Percentiles rank a stretch among this genome's conserved stretches.
Conservation (phyloP, 1,284 basidiomycete genomes). For the Ganoderma lingzhi region DNA sequence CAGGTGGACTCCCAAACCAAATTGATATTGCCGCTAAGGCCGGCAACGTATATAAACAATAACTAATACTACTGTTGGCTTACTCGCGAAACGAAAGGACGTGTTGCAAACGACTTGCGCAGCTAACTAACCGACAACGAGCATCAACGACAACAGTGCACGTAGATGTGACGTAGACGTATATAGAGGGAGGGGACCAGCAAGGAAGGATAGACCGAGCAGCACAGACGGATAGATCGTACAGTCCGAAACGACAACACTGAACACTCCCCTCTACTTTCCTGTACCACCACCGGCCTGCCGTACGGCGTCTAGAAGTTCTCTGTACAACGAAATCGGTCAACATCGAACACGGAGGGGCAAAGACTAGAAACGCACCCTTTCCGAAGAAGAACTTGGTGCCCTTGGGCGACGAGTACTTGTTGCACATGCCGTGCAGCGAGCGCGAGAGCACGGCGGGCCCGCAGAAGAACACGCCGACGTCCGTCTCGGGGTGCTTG, state of each 20-base stretch:
- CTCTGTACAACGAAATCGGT: conserved; percentile 35
- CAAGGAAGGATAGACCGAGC: conserved; percentile 11
- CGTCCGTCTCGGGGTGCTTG: conserved; percentile 86
- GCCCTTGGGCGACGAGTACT: conserved; percentile 82
- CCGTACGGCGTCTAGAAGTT: conserved; percentile 41
- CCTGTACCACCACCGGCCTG: conserved; percentile 12
- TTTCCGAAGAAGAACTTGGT: conserved; percentile 92
- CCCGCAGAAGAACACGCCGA: conserved; percentile 90
- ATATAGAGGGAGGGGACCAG: background rate
- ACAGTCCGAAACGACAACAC: conserved; percentile 18
- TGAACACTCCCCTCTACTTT: background rate
- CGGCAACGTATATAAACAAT: conserved; percentile 21
- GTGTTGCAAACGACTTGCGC: conserved; percentile 32
- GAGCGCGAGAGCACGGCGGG: conserved; percentile 73
- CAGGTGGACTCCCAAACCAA: conserved; percentile 18
- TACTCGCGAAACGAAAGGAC: conserved; percentile 27
- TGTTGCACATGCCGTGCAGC: conserved; percentile 83
- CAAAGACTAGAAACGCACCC: conserved; percentile 49
- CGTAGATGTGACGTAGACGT: background rate
- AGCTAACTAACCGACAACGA: conserved; percentile 26
- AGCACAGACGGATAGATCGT: conserved; percentile 22
- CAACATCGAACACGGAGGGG: background rate
- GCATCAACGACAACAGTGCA: conserved; percentile 12
- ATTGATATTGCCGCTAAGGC: conserved; percentile 10
- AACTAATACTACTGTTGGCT: conserved; percentile 13